Base-by-base conservation (phyloP, 2,329 filamentous ascomycete genomes). In the Paracamarosporium sp. region DNA sequence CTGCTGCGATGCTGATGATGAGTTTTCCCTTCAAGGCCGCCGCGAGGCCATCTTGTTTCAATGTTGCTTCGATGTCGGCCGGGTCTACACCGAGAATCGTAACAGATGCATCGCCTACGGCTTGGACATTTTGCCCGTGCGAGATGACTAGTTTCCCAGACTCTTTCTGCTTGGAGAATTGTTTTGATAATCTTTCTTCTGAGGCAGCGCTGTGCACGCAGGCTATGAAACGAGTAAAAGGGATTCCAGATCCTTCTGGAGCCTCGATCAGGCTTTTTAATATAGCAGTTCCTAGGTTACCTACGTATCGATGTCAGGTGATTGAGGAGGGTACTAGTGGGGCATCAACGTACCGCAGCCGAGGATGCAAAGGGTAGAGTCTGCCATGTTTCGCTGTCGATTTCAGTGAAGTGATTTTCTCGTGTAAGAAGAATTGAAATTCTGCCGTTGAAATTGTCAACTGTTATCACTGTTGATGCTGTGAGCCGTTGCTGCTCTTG, bases 1-100 rank as follows among this genome's bases (percentile, higher is more conserved):
- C 83, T 0, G 83, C 83, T 1, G 78, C 79, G 0, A 85, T 78
- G 61, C 82, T 85, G 66, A 85, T 81, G 11, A 85, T 56, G 1
- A 85, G 73, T 60, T 85, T 85, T 4, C 71, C 66, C 0, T 67
- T 62, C 1, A 85, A 52, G 0, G 78, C 80, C 5, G 79, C 72
- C 0, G 61, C 48, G 2, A 84, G 62, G 0, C 76, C 78, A 0
- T 75, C 65, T 38, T 79, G 66, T 0, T 63, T 67, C 5, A 85
- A 63, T 0, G 80, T 75, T 0, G 61, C 36, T 11, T 73, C 64
- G 1, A 84, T 75, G 24, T 82, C 78, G 1, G 77, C 67, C 0
- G 83, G 83, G 40, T 84, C 81, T 1, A 80, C 77, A 2, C 72
- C 82, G 1, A 85, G 71, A 1, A 85, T 74, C 1, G 83, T 59